A percentile compares a stretch with the other conserved stretches of the same genome.
phyloP scores from a whole-genome alignment of 1,284 basidiomycete genomes.

The Heimioporus retisporus region DNA sequence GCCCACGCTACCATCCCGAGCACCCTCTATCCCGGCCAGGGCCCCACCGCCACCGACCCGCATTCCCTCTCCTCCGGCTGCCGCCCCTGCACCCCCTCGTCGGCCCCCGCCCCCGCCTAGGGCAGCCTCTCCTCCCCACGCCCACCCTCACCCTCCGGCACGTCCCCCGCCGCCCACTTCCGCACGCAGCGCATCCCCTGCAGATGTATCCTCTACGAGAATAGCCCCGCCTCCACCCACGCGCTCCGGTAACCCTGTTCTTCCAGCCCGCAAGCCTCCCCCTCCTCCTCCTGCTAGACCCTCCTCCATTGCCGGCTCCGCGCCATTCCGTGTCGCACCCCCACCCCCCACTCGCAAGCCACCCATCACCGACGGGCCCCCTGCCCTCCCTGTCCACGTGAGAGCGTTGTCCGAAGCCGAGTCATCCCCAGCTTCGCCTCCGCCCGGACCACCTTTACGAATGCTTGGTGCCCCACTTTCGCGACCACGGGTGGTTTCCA shows the following conservation, averaged over 20 bases:
- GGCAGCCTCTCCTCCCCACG: conserved; percentile 44
- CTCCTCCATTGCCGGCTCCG: conserved; percentile 33
- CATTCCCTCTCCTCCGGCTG: conserved; percentile 40
- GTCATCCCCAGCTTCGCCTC: conserved; percentile 46
- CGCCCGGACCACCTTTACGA: conserved; percentile 46
- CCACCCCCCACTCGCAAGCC: conserved; percentile 41
- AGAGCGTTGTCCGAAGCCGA: conserved; percentile 45
- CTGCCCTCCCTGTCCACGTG: conserved; percentile 53
- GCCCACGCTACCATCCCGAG: conserved; percentile 36
- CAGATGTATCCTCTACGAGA: conserved; percentile 34
- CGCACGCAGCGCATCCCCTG: conserved; percentile 33
- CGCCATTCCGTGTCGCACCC: conserved; percentile 40
- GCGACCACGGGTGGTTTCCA: conserved; percentile 36
- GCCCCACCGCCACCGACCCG: conserved; percentile 35
- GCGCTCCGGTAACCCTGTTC: conserved; percentile 29
- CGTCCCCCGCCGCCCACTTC: conserved; percentile 28
- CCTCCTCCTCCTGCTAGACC: conserved; percentile 48
- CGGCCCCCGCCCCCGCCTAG: conserved; percentile 48
- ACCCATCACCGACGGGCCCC: conserved; percentile 40
- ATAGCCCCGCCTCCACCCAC: conserved; percentile 40
- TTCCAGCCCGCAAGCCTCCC: conserved; percentile 37
- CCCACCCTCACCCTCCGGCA: conserved; percentile 40
- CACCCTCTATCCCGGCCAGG: conserved; percentile 35
- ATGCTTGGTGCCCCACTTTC: conserved; percentile 27
- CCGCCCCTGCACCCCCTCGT: conserved; percentile 49